Evolutionary conservation across 306 rosid genomes (phyloP).

Genomic region (Benincasa hispida): DNA sequence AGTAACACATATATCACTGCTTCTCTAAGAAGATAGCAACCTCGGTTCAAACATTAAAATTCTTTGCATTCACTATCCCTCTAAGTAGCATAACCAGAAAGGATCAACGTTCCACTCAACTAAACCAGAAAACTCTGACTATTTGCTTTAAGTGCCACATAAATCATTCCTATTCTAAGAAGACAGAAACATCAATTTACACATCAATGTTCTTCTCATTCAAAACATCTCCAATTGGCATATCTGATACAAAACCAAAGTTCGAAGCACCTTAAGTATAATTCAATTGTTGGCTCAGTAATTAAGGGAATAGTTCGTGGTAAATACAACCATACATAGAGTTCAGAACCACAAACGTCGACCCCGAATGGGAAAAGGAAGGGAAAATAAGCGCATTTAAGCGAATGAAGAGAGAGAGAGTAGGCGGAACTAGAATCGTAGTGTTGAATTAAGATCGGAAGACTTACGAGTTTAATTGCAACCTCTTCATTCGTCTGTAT

Average conservation of each 20-base stretch:
- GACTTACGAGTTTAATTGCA: constrained; percentile 91
- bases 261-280: not conserved
- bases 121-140: not conserved
- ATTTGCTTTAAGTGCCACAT: not conserved
- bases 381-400: not conserved
- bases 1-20: not conserved
- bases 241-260: not conserved
- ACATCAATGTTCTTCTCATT: not conserved
- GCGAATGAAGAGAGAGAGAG: not conserved
- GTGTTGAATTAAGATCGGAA: constrained; percentile 8
- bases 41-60: not conserved
- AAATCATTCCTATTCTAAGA: not conserved
- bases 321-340: not conserved
- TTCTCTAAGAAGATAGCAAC: not conserved
- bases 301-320: not conserved
- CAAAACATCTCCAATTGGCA: not conserved
- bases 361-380: too few species aligned
- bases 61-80: not conserved
- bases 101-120: not conserved
- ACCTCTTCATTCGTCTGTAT: constrained; percentile 92
- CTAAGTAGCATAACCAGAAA: not conserved
- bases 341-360: not conserved
- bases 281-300: not conserved
- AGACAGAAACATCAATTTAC: not conserved
- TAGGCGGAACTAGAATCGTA: not conserved